Percentiles rank a stretch among this genome's conserved stretches.
Evolutionary conservation across 176 grass and related monocot genomes (phyloP).

Genomic region (Lolium perenne): DNA sequence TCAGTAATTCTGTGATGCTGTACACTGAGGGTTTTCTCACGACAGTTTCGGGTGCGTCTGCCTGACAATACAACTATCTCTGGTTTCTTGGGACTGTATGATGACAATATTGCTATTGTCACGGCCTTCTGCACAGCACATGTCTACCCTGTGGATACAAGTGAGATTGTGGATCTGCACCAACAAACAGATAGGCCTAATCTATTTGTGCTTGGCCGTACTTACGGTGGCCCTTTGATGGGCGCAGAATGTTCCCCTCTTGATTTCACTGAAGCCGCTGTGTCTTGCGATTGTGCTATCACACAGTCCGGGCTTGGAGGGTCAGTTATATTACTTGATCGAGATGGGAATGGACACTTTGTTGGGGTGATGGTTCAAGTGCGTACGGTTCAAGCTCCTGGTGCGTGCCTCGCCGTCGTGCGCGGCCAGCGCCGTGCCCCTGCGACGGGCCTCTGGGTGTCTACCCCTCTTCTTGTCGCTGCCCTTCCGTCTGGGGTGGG

Average conservation of each 20-base stretch:
- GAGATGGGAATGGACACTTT: background rate
- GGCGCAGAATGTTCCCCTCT: background rate
- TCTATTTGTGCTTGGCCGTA: background rate
- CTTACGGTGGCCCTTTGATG: background rate
- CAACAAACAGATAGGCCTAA: background rate
- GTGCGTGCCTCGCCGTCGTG: no score
- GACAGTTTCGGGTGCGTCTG: background rate
- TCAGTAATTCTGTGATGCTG: no score
- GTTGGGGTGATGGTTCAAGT: background rate
- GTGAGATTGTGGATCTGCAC: background rate
- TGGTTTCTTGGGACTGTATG: constrained; percentile 3
- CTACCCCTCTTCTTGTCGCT: no score
- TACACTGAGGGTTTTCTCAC: no score
- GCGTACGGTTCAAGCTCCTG: background rate
- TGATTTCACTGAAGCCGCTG: background rate
- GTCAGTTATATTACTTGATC: background rate
- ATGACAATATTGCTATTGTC: background rate
- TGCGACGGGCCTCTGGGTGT: no score
- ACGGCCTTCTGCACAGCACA: background rate
- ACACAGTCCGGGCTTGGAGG: background rate
- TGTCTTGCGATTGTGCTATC: background rate
- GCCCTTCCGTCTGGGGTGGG: no score
- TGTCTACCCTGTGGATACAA: background rate
- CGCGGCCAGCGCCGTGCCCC: no score
- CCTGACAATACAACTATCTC: background rate